Evolutionary conservation across 495 filamentous ascomycete species (phyloP).

Genomic region (Neohortaea acidophila): DNA sequence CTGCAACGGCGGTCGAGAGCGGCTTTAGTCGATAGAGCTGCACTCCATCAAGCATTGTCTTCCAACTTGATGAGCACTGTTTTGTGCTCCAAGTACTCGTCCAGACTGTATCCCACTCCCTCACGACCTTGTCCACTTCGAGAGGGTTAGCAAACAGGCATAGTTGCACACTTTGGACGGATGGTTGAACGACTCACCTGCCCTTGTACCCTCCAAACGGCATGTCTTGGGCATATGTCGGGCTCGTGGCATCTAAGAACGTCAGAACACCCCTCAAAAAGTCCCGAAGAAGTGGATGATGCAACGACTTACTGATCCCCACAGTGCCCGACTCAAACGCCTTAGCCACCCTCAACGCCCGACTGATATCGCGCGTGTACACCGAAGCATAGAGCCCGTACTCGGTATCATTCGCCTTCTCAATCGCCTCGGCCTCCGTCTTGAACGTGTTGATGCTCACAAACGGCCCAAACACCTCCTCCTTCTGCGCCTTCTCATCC

Average conservation of each 20-base stretch:
- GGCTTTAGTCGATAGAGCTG: too few species aligned
- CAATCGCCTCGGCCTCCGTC: constrained; percentile 22
- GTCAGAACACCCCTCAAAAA: background rate
- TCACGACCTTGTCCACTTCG: too few species aligned
- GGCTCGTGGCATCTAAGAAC: constrained; percentile 21
- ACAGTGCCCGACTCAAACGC: constrained; percentile 37
- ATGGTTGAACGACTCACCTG: too few species aligned
- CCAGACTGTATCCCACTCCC: constrained; percentile 16
- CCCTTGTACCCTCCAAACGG: constrained; percentile 25
- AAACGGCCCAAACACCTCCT: constrained; percentile 26
- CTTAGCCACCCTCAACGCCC: constrained; percentile 33
- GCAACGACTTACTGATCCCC: constrained; percentile 29
- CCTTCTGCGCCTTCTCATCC: constrained; percentile 10
- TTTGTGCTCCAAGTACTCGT: constrained; percentile 23
- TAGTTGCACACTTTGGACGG: too few species aligned
- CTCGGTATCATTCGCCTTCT: constrained; percentile 20
- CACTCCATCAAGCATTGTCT: too few species aligned
- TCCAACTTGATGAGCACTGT: constrained; percentile 17
- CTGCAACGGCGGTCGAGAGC: too few species aligned
- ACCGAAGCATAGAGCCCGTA: constrained; percentile 30
- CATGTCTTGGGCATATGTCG: constrained; percentile 16
- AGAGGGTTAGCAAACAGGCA: too few species aligned
- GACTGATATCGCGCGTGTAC: constrained; percentile 38
- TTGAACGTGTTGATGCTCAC: constrained; percentile 23
- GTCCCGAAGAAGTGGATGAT: constrained; percentile 17